phyloP scores from a whole-genome alignment of 306 rosid species.

The Abrus pulchellus region DNA sequence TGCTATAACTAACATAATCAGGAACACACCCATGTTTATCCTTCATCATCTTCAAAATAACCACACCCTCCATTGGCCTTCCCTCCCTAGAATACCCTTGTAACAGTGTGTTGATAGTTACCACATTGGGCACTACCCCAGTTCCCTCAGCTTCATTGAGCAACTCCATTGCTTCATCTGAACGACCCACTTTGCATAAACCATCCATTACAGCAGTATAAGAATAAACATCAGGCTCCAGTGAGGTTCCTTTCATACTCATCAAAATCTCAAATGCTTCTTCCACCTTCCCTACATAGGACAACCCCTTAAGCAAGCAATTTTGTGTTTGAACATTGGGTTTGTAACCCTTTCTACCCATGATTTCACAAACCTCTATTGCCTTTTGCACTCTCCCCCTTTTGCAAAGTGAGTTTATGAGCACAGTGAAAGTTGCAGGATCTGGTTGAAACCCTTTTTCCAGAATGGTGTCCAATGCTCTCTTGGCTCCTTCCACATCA shows the following conservation, averaged over 20 bases:
- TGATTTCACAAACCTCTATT: slow-evolving; percentile 63
- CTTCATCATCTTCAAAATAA: slow-evolving; percentile 70
- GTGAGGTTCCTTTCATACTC: slow-evolving; percentile 51
- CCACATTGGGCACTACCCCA: slow-evolving; percentile 69
- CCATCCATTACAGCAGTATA: slow-evolving; percentile 84
- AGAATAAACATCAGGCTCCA: slow-evolving; percentile 71
- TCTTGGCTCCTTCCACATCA: slow-evolving; percentile 64
- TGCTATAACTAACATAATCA: slow-evolving; percentile 68
- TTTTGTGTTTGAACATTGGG: slow-evolving; percentile 64
- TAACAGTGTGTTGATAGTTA: slow-evolving; percentile 70
- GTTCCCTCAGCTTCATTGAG: slow-evolving; percentile 66
- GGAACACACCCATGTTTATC: slow-evolving; percentile 57
- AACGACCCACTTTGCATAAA: slow-evolving; percentile 80
- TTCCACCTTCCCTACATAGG: slow-evolving; percentile 86
- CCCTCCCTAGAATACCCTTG: slow-evolving; percentile 85
- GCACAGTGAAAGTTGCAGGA: slow-evolving; percentile 57
- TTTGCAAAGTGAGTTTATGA: slow-evolving; percentile 70
- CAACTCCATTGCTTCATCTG: slow-evolving; percentile 80
- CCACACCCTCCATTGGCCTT: slow-evolving; percentile 67
- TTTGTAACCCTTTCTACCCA: slow-evolving; percentile 57
- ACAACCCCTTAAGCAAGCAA: slow-evolving; percentile 84
- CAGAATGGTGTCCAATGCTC: slow-evolving; percentile 55
- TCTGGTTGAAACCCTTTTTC: slow-evolving; percentile 66
- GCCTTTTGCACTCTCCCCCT: slow-evolving; percentile 76
- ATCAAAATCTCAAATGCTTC: slow-evolving; percentile 75